Percentiles rank a stretch among this genome's conserved stretches.
These are phyloP conservation scores for Venustampulla echinocandica DNA, from an alignment of 495 filamentous ascomycete species.

Conservation along the genomic window DNA sequence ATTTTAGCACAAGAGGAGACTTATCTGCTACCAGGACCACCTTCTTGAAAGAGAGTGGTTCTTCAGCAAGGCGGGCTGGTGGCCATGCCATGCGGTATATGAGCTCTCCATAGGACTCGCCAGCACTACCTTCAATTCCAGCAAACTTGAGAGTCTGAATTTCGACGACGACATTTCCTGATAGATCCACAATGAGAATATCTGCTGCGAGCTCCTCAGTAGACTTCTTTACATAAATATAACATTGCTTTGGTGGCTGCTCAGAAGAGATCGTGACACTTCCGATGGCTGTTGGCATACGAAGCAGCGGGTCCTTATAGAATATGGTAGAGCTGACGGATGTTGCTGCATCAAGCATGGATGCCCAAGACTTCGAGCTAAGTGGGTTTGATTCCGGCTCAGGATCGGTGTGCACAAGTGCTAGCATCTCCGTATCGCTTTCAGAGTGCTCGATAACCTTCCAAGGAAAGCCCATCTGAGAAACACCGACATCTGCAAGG, in stretches of 20 bases:
- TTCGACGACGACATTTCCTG: not conserved
- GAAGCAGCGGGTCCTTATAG: constrained; percentile 30
- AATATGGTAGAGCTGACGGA: constrained; percentile 40
- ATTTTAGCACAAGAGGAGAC: not conserved
- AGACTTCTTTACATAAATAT: not conserved
- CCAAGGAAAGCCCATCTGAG: constrained; percentile 36
- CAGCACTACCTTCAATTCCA: constrained; percentile 1
- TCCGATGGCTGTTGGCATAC: constrained; percentile 34
- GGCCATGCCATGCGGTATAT: not conserved
- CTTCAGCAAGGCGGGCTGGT: not conserved
- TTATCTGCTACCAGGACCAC: not conserved
- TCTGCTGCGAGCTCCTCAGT: constrained; percentile 23
- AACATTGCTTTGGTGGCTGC: not conserved
- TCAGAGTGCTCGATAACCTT: constrained; percentile 32
- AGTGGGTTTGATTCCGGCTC: not conserved
- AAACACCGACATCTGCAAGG: constrained; percentile 28
- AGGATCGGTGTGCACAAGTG: constrained; percentile 28
- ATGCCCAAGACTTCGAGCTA: constrained; percentile 32
- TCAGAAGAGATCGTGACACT: constrained; percentile 17
- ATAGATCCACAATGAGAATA: constrained; percentile 20
- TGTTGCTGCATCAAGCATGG: constrained; percentile 37
- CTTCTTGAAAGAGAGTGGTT: not conserved
- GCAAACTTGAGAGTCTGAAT: not conserved
- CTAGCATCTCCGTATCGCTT: constrained; percentile 35
- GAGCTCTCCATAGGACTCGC: not conserved